Base-by-base conservation (phyloP, 768 basidiomycete genomes). In the Tulasnella sp. region DNA sequence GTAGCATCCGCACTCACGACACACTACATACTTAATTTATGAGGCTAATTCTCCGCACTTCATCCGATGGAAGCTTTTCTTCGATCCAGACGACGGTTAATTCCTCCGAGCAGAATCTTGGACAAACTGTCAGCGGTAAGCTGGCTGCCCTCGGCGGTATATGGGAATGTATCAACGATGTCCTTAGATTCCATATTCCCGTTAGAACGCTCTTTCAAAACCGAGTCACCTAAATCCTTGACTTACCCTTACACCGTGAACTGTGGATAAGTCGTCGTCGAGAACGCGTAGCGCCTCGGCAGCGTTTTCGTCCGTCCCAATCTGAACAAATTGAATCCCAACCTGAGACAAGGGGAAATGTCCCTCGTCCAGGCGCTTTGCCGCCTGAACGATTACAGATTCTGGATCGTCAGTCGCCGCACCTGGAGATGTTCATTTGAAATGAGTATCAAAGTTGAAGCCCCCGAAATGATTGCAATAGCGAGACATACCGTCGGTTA, bases 141-240 rank as follows among this genome's bases (percentile, higher is more conserved):
- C 35, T 80, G 69, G 7, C 82, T 79, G 12, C 80, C 83, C 6
- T 78, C 52, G 29, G 73, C 39, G 17, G 39, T 77, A 75, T 83
- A 89, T 4, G 85, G 85, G 0, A 87, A 88, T 2, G 88, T 90
- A 76, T 90, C 90, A 0, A 91, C 88, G 29, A 90, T 90, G 76
- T 91, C 90, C 83, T 88, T 72, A 41, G 79, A 72, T n/a, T 35
- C 7, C 39, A 4, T 32, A 62, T 3, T 9, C 42, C 52, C 69
- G 5, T 74, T 36, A 40, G 22, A 64, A 42, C 42, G n/a, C 29
- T 22, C 32, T 14, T 44, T 9, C 35, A 44, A 29, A 14, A 34
- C 37, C 32, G 26, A 62, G 29, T 52, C 66, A 22, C 44, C 35
- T 62, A 14, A 32, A 39, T 39, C 9, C n/a, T 36, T 34, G n/a